Evolutionary conservation across 805 yeast species (phyloP).

Genomic region (Cyberlindnera maritima): DNA sequence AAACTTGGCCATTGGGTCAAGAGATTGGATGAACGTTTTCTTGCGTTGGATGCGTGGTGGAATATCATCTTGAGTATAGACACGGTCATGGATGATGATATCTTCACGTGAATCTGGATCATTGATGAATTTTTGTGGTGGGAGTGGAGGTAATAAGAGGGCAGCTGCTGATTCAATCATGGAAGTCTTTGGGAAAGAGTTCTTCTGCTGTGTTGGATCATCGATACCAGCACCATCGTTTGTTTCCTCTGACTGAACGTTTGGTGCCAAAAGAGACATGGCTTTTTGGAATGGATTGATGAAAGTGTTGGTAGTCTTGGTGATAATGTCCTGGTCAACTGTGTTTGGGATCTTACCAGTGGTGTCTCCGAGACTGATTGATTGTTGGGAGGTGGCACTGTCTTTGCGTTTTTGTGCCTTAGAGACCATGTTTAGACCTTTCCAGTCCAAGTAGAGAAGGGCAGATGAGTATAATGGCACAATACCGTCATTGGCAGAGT

Average conservation of each 20-base stretch:
- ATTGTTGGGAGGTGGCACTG: neutral
- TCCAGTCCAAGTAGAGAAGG: conserved; percentile 59
- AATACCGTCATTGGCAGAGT: conserved; percentile 75
- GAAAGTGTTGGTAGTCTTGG: conserved; percentile 27
- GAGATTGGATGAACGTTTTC: conserved; percentile 29
- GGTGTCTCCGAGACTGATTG: neutral
- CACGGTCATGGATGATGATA: conserved; percentile 66
- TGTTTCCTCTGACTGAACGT: conserved; percentile 14
- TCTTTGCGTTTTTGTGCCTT: conserved; percentile 8
- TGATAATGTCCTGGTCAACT: conserved; percentile 16
- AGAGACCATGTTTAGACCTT: conserved; percentile 19
- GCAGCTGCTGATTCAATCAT: conserved; percentile 68
- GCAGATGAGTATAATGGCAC: conserved; percentile 78
- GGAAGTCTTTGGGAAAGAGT: conserved; percentile 58
- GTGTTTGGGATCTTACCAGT: conserved; percentile 18
- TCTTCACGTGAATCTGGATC: conserved; percentile 59
- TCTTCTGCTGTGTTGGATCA: conserved; percentile 10
- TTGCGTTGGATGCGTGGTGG: conserved; percentile 31
- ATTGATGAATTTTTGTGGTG: conserved; percentile 55
- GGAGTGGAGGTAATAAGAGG: conserved; percentile 67
- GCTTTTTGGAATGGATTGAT: conserved; percentile 45
- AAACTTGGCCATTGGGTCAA: conserved; percentile 37
- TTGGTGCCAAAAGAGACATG: conserved; percentile 41
- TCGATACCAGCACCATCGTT: neutral
- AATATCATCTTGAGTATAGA: conserved; percentile 51